Percentiles rank a stretch among this genome's conserved stretches.
These are phyloP conservation scores for Phytophthora pini DNA, from an alignment of 352 stramenopile species.

Conservation along the genomic window DNA sequence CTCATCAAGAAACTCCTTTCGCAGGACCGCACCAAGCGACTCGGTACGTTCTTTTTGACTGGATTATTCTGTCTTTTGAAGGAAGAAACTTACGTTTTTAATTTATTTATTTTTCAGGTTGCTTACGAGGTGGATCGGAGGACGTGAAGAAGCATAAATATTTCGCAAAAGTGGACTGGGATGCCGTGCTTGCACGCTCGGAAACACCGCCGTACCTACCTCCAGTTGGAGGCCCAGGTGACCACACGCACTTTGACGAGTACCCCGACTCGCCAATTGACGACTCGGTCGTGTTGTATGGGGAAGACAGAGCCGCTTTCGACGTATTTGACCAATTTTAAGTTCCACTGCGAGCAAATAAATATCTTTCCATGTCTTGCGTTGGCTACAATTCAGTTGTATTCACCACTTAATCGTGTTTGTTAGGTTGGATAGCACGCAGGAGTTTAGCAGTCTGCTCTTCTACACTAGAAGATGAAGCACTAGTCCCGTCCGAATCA, in stretches of 20 bases:
- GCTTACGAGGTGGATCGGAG: constrained; percentile 89
- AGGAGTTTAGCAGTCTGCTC: constrained; percentile 65
- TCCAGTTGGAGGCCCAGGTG: constrained; percentile 77
- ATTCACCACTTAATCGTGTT: constrained; percentile 43
- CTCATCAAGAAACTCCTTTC: constrained; percentile 93
- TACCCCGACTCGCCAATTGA: constrained; percentile 93
- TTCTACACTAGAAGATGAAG: constrained; percentile 22
- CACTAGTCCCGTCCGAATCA: too few species aligned
- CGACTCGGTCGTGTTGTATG: constrained; percentile 82
- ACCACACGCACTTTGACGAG: constrained; percentile 94
- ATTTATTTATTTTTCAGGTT: constrained; percentile 54
- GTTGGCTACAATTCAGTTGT: too few species aligned
- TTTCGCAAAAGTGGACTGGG: constrained; percentile 89
- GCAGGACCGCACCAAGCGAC: constrained; percentile 89
- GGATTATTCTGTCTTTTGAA: background rate
- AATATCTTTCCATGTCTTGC: constrained; percentile 33
- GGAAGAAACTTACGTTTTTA: constrained; percentile 3
- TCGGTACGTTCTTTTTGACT: constrained; percentile 56
- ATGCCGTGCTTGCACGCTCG: constrained; percentile 74
- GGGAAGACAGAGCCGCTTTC: constrained; percentile 85
- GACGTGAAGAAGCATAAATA: constrained; percentile 95
- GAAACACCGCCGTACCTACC: constrained; percentile 88
- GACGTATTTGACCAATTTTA: constrained; percentile 91
- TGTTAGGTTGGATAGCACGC: constrained; percentile 60
- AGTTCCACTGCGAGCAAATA: constrained; percentile 39